Conservation (phyloP, 2,329 filamentous ascomycete species). For the Decorospora gaudefroyi region DNA sequence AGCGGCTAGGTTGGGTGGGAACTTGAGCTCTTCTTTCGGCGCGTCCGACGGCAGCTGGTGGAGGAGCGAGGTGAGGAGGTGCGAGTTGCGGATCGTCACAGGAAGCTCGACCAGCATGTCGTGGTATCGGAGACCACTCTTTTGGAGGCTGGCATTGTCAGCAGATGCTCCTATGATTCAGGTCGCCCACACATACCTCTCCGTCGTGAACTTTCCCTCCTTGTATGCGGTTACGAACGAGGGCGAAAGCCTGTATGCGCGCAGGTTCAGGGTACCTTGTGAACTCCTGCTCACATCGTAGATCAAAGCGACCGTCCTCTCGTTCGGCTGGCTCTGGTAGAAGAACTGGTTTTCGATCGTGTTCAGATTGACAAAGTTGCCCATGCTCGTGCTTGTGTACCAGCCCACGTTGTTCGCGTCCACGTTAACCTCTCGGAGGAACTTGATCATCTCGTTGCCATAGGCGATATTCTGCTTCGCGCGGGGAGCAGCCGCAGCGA, state of each 20-base stretch:
- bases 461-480: slow-evolving; percentile 88
- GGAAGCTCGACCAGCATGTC: slow-evolving; percentile 92
- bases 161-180: neutral
- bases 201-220: slow-evolving; percentile 96
- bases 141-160: slow-evolving; percentile 72
- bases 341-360: slow-evolving; percentile 98
- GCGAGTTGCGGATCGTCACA: slow-evolving; percentile 91
- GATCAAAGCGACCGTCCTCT: slow-evolving; percentile 83
- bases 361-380: slow-evolving; percentile 93
- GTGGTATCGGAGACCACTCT: slow-evolving; percentile 89
- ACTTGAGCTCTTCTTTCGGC: slow-evolving; percentile 68
- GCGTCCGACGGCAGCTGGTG: slow-evolving; percentile 81
- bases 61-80: slow-evolving; percentile 91
- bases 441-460: slow-evolving; percentile 96
- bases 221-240: slow-evolving; percentile 90
- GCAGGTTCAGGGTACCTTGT: slow-evolving; percentile 84
- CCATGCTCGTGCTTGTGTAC: slow-evolving; percentile 99
- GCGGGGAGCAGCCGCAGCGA: slow-evolving; percentile 85
- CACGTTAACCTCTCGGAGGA: slow-evolving; percentile 94
- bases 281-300: slow-evolving; percentile 96
- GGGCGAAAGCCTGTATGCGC: slow-evolving; percentile 87
- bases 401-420: slow-evolving; percentile 97
- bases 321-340: slow-evolving; percentile 92
- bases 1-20: slow-evolving; percentile 78
- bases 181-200: slow-evolving; percentile 69